These are phyloP conservation scores for Noccaea bulbosa DNA, from an alignment of 345 rosid species.

Conservation along the genomic window DNA sequence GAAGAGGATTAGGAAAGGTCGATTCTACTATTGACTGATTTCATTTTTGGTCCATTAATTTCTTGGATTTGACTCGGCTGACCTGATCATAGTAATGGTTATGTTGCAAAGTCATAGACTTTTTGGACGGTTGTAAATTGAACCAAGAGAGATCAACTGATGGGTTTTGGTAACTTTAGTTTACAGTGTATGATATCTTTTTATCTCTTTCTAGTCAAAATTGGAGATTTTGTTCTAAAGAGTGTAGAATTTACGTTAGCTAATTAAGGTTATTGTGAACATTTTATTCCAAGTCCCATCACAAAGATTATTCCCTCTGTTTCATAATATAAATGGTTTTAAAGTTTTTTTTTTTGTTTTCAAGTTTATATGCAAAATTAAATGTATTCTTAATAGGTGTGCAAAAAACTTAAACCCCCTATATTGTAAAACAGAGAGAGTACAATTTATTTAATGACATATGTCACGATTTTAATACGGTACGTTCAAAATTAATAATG, in stretches of 20 bases:
- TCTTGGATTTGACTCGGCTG: constrained; percentile 9
- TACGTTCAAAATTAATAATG: no score
- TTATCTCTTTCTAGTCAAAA: neutral
- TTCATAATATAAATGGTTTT: no score
- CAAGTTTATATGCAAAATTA: no score
- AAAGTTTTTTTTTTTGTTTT: constrained; percentile 1
- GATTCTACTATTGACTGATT: constrained; percentile 32
- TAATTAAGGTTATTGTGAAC: neutral
- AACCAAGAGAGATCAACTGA: neutral
- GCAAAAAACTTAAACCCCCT: no score
- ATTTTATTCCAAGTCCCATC: constrained; percentile 10
- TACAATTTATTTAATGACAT: no score
- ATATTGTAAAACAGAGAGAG: no score
- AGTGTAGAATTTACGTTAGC: neutral
- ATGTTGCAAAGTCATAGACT: neutral
- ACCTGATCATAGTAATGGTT: constrained; percentile 9
- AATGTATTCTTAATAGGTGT: no score
- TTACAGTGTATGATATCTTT: neutral
- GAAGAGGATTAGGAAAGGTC: constrained; percentile 60
- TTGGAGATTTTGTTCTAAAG: neutral
- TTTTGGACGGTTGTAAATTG: neutral
- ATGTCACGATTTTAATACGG: no score
- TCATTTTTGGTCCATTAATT: neutral
- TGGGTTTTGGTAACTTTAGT: neutral
- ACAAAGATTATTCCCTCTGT: no score